Base-by-base conservation (phyloP, 441 rosid species). In the Bruguiera hainesii region DNA sequence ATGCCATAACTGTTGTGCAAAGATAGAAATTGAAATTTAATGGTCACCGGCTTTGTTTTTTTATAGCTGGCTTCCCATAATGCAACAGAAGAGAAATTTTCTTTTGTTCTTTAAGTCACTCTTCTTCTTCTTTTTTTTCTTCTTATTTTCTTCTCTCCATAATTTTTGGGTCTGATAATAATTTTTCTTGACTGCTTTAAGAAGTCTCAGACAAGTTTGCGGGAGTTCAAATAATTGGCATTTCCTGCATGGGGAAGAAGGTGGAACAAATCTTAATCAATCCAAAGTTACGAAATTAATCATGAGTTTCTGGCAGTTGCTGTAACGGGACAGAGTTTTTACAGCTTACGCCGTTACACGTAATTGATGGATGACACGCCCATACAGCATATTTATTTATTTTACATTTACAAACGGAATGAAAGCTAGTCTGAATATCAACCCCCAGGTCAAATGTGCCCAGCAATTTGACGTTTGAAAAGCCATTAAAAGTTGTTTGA, bases 11-110 rank as follows among this genome's bases (percentile, higher is more conserved):
- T 20, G 5, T 10, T 9, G 39, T 58, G 60, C 52, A 53, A 59
- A 25, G 60, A 64, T 39, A 39, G 52, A 55, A 53, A 61, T 53
- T 61, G 72, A 46, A 42, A 55, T 69, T 61, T 61, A 50, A 37
- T 61, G 71, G 71, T 50, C 56, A 51, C 46, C 26, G 20, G 8
- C 1, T 33, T 7, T 7, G 65, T 28, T 46, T 65, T 49, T 58
- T 42, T 42, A 39, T 2, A 11, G 48, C 18, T 42, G 48, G 18
- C 48, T 13, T 53, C 57, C 28, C 3, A 6, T 10, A 55, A 23
- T 26, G 13, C 29, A 23, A 3, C 29, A 9, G 5, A 55, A 55
- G 29, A 42, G 30, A 55, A 55, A 0, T 42, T 42, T n/a, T 18
- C 7, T 20, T 52, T 20, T 51, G 20, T 51, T 51, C 21, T 50